phyloP scores from a whole-genome alignment of 1,284 basidiomycete genomes.

The Rhodotorula sp. region DNA sequence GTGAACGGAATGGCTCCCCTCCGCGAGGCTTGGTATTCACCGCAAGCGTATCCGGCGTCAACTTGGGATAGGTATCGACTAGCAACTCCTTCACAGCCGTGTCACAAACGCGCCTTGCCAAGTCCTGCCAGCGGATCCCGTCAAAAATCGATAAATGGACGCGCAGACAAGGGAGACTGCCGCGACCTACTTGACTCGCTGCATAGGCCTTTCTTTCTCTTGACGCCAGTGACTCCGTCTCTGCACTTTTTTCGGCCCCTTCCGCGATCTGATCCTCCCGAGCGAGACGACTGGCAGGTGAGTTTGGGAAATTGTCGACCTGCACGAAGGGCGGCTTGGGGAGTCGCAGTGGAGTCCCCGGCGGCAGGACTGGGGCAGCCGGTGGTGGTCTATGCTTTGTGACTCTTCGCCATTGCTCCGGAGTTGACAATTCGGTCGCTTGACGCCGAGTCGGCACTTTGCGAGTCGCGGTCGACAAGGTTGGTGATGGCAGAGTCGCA shows the following conservation, averaged over 20 bases:
- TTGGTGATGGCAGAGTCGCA: neutral
- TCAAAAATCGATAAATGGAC: no score
- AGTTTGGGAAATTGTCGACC: neutral
- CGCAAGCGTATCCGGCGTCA: neutral
- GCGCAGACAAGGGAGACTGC: no score
- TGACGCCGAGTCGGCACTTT: neutral
- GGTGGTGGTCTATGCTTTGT: neutral
- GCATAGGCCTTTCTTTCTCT: no score
- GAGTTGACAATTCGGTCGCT: neutral
- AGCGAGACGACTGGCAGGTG: neutral
- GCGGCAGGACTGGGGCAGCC: neutral
- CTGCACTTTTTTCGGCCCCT: neutral
- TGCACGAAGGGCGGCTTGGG: neutral
- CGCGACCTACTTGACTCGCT: no score
- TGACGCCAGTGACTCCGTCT: no score
- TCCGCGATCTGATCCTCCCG: neutral
- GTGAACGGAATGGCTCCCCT: no score
- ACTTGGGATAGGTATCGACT: neutral
- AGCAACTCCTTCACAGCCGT: conserved; percentile 10
- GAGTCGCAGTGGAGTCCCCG: neutral
- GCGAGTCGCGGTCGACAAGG: neutral
- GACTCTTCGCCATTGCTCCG: conserved; percentile 1
- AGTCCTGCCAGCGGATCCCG: no score
- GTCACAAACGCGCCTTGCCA: no score
- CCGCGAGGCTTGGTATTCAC: neutral